phyloP scores from a whole-genome alignment of 106 monocot genomes.

The Phalaenopsis aphrodite region DNA sequence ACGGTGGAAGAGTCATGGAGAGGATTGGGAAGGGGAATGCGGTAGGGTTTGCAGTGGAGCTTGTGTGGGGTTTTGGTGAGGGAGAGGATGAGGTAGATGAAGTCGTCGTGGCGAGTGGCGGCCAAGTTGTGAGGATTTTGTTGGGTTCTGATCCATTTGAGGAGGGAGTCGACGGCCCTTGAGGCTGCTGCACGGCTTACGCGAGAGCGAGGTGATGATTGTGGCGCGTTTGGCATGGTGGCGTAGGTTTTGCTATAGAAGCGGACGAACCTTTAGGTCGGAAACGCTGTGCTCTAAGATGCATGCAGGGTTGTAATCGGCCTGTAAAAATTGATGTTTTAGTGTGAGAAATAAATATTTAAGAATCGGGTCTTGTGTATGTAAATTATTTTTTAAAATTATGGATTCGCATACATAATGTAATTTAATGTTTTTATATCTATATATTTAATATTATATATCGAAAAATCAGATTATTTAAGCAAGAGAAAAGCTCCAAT shows the following conservation, averaged over 20 bases:
- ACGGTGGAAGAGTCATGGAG: not conserved
- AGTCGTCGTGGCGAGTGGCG: not conserved
- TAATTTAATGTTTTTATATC: no score
- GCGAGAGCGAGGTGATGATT: not conserved
- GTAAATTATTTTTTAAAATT: no score
- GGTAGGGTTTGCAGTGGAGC: constrained; percentile 1
- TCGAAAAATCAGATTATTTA: no score
- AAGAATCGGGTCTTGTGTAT: no score
- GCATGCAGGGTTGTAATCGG: no score
- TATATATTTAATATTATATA: no score
- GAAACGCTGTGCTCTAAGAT: no score
- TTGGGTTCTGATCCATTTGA: constrained; percentile 11
- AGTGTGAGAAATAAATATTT: no score
- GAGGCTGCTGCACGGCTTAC: not conserved
- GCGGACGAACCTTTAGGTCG: no score
- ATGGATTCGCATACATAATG: no score
- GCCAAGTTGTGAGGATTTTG: not conserved
- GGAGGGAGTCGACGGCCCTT: constrained; percentile 10
- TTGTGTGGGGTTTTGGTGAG: constrained; percentile 7
- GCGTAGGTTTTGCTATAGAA: not conserved
- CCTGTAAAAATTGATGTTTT: no score
- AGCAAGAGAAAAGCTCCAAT: no score
- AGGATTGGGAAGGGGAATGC: constrained; percentile 11
- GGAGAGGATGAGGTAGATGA: constrained; percentile 12
- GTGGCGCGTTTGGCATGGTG: not conserved